phyloP scores from a whole-genome alignment of 176 grass and related monocot genomes.

The Chloris gayana region DNA sequence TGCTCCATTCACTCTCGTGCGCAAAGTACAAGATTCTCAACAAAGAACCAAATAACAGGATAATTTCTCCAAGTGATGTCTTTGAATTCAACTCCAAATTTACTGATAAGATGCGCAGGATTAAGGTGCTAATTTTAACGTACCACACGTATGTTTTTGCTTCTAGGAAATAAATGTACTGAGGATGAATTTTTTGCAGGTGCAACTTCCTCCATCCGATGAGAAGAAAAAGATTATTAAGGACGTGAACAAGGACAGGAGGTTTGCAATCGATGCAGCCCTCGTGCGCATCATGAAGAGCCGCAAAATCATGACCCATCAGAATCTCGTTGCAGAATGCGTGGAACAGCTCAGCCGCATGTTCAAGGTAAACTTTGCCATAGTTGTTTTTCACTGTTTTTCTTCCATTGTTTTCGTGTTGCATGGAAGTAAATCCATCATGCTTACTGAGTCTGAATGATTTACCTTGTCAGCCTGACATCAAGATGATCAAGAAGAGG shows the following conservation, averaged over 20 bases:
- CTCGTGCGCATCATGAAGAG: conserved; percentile 99
- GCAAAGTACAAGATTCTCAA: conserved; percentile 97
- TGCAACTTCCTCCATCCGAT: conserved; percentile 85
- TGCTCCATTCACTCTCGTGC: conserved; percentile 97
- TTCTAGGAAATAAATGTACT: too few relatives aligned
- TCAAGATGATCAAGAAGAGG: conserved; percentile 79
- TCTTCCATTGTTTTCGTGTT: too few relatives aligned
- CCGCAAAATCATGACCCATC: conserved; percentile 81
- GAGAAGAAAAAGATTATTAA: conserved; percentile 99
- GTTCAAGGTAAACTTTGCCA: conserved; percentile 99
- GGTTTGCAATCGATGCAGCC: conserved; percentile 96
- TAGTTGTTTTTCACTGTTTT: too few relatives aligned
- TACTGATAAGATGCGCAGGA: too few relatives aligned
- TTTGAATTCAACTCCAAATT: too few relatives aligned
- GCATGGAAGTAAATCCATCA: too few relatives aligned
- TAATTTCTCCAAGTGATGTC: conserved; percentile 44
- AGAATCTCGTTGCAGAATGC: conserved; percentile 83
- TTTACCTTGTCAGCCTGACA: conserved; percentile 89
- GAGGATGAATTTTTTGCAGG: conserved; percentile 48
- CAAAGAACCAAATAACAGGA: conserved; percentile 83
- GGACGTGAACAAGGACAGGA: conserved; percentile 93
- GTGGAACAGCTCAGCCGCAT: conserved; percentile 94
- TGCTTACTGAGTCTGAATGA: too few relatives aligned
- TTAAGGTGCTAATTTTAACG: too few relatives aligned
- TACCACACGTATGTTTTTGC: too few relatives aligned